These are phyloP conservation scores for Plasmodium chabaudi DNA, from an alignment of 169 alveolate species.

Conservation along the genomic window DNA sequence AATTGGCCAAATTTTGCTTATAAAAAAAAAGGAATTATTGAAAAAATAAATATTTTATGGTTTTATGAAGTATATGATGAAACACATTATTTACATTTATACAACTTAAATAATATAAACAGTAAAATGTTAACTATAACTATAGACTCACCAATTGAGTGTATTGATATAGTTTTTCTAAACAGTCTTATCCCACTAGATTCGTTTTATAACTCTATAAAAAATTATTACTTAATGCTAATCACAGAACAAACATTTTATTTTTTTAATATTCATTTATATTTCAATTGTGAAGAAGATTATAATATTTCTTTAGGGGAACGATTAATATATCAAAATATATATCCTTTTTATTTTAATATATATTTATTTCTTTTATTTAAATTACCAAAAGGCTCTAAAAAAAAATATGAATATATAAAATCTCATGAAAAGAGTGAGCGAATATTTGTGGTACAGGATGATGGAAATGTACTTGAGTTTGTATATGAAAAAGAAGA, in stretches of 20 bases:
- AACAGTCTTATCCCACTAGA: constrained; percentile 50
- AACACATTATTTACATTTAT: constrained; percentile 43
- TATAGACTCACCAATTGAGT: constrained; percentile 47
- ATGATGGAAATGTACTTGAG: constrained; percentile 69
- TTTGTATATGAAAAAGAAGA: constrained; percentile 45
- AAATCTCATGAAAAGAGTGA: constrained; percentile 48
- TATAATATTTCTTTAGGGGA: constrained; percentile 36
- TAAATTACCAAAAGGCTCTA: constrained; percentile 17
- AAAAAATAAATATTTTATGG: constrained; percentile 47
- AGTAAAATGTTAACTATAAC: constrained; percentile 26
- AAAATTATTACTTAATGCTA: constrained; percentile 54
- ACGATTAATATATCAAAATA: constrained; percentile 23
- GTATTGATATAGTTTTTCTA: constrained; percentile 36
- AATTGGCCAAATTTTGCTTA: background rate
- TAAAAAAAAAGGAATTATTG: constrained; percentile 44
- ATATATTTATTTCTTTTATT: constrained; percentile 37
- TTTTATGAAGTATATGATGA: constrained; percentile 33
- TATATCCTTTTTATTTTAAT: constrained; percentile 73
- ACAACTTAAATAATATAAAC: constrained; percentile 41
- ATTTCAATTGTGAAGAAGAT: constrained; percentile 75
- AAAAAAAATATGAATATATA: constrained; percentile 9
- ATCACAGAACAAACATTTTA: constrained; percentile 46
- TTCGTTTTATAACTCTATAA: constrained; percentile 39
- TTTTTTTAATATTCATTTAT: constrained; percentile 60
- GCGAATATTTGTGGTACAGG: constrained; percentile 31